Evolutionary conservation across 352 stramenopile species (phyloP).

Genomic region (Phytophthora uliginosa): DNA sequence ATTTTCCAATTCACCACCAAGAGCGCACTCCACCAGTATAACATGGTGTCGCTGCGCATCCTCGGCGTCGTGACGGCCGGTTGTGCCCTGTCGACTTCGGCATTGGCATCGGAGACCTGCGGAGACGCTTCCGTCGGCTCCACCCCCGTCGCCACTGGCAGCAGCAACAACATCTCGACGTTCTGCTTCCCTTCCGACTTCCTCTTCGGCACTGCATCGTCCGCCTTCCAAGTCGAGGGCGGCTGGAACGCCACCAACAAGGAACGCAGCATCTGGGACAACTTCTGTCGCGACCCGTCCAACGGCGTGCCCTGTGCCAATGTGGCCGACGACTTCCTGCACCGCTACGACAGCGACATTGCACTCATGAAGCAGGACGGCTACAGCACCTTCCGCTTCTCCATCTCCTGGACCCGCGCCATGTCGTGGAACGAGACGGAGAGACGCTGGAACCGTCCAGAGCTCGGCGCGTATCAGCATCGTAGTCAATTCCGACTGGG

Average conservation of each 20-base stretch:
- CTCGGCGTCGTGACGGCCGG: background rate
- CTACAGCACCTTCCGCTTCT: conserved; percentile 92
- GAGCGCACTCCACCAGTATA: background rate
- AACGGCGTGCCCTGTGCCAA: conserved; percentile 86
- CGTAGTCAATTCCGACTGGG: conserved; percentile 88
- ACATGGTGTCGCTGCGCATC: conserved; percentile 14
- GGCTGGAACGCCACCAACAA: conserved; percentile 87
- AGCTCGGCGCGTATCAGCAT: conserved; percentile 89
- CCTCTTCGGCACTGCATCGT: conserved; percentile 91
- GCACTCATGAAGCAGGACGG: conserved; percentile 92
- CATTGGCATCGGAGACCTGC: conserved; percentile 18
- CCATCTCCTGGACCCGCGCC: conserved; percentile 91
- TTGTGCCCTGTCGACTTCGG: background rate
- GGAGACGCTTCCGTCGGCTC: conserved; percentile 8
- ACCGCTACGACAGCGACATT: conserved; percentile 93
- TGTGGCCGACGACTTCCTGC: conserved; percentile 94
- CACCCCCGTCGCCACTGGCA: conserved; percentile 2
- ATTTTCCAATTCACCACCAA: conserved; percentile 20
- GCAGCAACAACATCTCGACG: conserved; percentile 3
- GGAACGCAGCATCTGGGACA: conserved; percentile 93
- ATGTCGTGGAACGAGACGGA: conserved; percentile 75
- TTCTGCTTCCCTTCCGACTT: conserved; percentile 79
- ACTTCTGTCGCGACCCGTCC: conserved; percentile 79
- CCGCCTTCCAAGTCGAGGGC: conserved; percentile 96
- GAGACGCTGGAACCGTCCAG: conserved; percentile 21